Base-by-base conservation (phyloP, 1,284 basidiomycete genomes). In the Clitocybe nebularis region DNA sequence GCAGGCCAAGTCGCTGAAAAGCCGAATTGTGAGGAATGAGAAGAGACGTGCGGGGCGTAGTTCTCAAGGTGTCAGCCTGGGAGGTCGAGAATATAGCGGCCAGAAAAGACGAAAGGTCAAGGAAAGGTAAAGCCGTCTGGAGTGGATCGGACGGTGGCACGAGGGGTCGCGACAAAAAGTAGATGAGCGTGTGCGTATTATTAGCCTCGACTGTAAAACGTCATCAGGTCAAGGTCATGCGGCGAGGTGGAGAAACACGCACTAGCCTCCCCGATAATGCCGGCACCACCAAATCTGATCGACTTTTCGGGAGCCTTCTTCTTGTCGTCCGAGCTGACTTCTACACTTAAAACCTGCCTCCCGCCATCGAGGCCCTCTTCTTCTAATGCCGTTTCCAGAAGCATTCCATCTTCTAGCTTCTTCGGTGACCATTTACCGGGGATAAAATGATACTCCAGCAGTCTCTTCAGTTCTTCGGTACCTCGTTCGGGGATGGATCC, bases 11-110 rank as follows among this genome's bases (percentile, higher is more conserved):
- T 1, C 83, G 77, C 49, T 80, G 79, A 68, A 97, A 99, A 0
- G 93, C 96, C 20, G 71, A 64, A 58, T 99, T 98, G 30, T 79
- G 81, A 0, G 96, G 96, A 17, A 96, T 82, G 33, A 99, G 77
- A 48, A 93, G 79, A 1, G 92, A 89, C 3, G 88, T 84, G 6
- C 78, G 80, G 0, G 89, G 83, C 13, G 76, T 75, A 11, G 62
- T 73, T 51, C 82, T 83, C 33, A 94, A 68, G 8, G 67, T 68
- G 30, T 87, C 79, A 5, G 89, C 87, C 25, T 95, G 74, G 8
- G 79, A 79, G 2, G 89, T 85, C 1, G 93, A 89, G 58, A 91
- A 93, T 11, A 93, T 72, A 2, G 91, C 86, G 0, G 93, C 92
- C 29, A 98, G 78, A 66, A 94, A 99, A 1, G 85, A 83, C 0